Base-by-base conservation (phyloP, 1,139 yeast species). In the Kodamaea anthophila region DNA sequence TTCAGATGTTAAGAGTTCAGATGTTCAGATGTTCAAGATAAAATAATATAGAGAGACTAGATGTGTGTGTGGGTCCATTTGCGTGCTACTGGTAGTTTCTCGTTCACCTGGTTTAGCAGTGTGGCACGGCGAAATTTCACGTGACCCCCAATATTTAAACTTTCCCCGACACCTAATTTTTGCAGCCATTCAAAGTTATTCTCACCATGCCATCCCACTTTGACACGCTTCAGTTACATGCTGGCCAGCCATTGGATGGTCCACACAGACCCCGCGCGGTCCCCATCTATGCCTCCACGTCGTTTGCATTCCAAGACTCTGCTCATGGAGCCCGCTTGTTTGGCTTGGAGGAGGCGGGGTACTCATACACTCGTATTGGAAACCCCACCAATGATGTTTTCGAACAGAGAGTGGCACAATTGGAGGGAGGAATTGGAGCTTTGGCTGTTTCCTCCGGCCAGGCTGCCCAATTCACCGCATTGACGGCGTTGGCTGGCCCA, bases 391-490 rank as follows among this genome's bases (percentile, higher is more conserved):
- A 71, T 36, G 94, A 81, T 44, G 91, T 83, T 16, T 82, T 91
- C 42, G 98, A 91, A 60, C 75, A 84, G 55, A 75, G 98, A 62
- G 70, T 91, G 34, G 94, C 96, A 35, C 93, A 94, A 30, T 71
- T 91, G 39, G 98, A 91, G 61, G 82, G 83, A 36, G 98, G 97
- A 49, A 77, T 78, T 33, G 94, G 82, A 40, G 97, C 94, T 4
- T 62, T 88, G 38, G 93, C 95, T n/a, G 80, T 82, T 20, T 59
- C 94, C 18, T 87, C 96, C 9, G 97, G 98, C 38, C 96, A 87
- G 61, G 91, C 96, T 32, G 96, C 97, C 22, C 96, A 87, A 57
- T 74, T 86, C 45, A 55, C 84, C 38, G 94, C 96, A 20, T 67
- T 87, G 51, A 69, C 85, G 24, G 87, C 87, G 36, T 70, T 87